A percentile compares a stretch with the other conserved stretches of the same genome.
phyloP scores from a whole-genome alignment of 148 eudicot genomes.

The Nyssa sinensis region DNA sequence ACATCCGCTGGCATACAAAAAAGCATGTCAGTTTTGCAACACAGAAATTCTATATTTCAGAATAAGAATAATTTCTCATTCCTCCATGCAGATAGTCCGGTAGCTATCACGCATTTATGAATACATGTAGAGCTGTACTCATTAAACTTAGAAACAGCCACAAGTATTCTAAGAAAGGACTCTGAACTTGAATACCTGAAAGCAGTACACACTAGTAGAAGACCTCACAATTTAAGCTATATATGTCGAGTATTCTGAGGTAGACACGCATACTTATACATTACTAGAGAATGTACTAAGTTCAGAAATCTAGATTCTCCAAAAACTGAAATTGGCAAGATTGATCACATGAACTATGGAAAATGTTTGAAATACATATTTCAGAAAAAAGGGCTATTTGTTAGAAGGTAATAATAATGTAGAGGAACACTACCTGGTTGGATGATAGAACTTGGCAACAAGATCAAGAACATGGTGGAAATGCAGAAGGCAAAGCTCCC shows the following conservation, averaged over 20 bases:
- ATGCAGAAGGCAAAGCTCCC: conserved; percentile 39
- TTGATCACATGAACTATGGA: neutral
- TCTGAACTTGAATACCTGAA: too few species aligned
- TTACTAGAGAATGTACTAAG: neutral
- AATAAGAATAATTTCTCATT: neutral
- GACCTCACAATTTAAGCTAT: too few species aligned
- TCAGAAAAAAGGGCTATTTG: neutral
- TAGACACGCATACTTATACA: too few species aligned
- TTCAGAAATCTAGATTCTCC: neutral
- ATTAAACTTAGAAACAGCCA: too few species aligned
- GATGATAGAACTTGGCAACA: conserved; percentile 39
- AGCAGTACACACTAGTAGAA: too few species aligned
- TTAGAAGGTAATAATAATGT: neutral
- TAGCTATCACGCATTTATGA: neutral
- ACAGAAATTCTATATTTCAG: neutral
- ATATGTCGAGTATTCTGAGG: too few species aligned
- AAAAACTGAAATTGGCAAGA: neutral
- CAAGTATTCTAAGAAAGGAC: too few species aligned
- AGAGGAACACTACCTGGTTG: conserved; percentile 32
- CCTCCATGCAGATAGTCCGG: neutral
- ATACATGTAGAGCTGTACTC: too few species aligned
- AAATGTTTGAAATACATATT: neutral
- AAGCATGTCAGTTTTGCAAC: conserved; percentile 4
- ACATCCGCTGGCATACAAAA: conserved; percentile 33
- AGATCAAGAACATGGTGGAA: conserved; percentile 37